Evolutionary conservation across 2,329 filamentous ascomycete species (phyloP).

Genomic region (Cercospora sp.): DNA sequence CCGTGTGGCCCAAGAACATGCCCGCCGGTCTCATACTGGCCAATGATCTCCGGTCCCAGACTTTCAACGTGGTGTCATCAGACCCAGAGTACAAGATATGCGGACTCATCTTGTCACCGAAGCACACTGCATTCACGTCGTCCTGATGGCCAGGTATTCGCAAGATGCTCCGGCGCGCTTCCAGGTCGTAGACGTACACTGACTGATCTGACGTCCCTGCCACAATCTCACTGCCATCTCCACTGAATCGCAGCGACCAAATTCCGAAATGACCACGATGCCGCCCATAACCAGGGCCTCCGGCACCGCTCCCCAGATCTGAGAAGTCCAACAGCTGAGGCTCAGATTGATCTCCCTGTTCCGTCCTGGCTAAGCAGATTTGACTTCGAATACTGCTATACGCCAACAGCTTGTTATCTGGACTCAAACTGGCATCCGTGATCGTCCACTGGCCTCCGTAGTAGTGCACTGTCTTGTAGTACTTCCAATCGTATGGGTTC

Average conservation of each 20-base stretch:
- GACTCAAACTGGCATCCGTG: slow-evolving; percentile 86
- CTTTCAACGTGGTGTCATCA: slow-evolving; percentile 89
- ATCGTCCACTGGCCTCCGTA: slow-evolving; percentile 93
- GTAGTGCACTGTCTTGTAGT: slow-evolving; percentile 94
- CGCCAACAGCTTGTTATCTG: slow-evolving; percentile 87
- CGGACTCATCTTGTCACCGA: slow-evolving; percentile 82
- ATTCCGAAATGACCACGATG: slow-evolving; percentile 48
- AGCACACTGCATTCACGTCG: slow-evolving; percentile 96
- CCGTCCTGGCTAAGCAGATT: slow-evolving; percentile 84
- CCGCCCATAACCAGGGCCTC: slow-evolving; percentile 33
- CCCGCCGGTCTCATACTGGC: slow-evolving; percentile 63
- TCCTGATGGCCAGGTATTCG: slow-evolving; percentile 75
- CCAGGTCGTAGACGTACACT: slow-evolving; percentile 90
- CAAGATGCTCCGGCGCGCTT: slow-evolving; percentile 72
- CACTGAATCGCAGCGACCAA: slow-evolving; percentile 90
- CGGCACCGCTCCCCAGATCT: slow-evolving; percentile 46
- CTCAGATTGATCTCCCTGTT: slow-evolving; percentile 77
- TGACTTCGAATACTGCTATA: slow-evolving; percentile 85
- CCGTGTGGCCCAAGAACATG: slow-evolving; percentile 65
- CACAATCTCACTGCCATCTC: slow-evolving; percentile 85
- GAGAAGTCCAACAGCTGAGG: slow-evolving; percentile 77
- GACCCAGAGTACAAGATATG: slow-evolving; percentile 96
- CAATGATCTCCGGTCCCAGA: slow-evolving; percentile 85
- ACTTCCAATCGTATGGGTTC: slow-evolving; percentile 91
- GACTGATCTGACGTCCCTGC: slow-evolving; percentile 79